phyloP scores from a whole-genome alignment of 257 asterid species.

The Scutellaria baicalensis region DNA sequence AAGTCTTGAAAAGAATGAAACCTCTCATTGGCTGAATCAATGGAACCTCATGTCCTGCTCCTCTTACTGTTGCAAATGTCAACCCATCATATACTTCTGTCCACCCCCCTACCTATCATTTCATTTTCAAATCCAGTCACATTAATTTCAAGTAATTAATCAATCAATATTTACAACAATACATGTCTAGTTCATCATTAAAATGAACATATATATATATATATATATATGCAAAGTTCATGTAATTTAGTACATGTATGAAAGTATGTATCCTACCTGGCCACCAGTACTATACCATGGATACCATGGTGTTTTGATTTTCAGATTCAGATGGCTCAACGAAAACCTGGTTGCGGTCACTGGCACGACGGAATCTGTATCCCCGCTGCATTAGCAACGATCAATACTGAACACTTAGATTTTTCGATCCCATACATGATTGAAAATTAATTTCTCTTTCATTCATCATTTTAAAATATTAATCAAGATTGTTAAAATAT shows the following conservation, averaged over 20 bases:
- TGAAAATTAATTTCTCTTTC: too few relatives aligned
- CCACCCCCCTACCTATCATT: constrained; percentile 83
- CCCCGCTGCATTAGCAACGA: constrained; percentile 47
- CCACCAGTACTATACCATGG: constrained; percentile 73
- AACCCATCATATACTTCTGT: constrained; percentile 74
- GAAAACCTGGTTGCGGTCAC: constrained; percentile 86
- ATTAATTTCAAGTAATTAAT: too few relatives aligned
- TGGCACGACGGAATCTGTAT: constrained; percentile 79
- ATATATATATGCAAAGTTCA: too few relatives aligned
- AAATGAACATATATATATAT: neutral
- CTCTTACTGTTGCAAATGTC: constrained; percentile 85
- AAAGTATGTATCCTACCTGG: constrained; percentile 45
- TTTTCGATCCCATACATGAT: too few relatives aligned
- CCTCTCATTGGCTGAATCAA: constrained; percentile 67
- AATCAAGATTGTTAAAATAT: neutral
- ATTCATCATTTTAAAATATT: neutral
- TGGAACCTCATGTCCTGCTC: constrained; percentile 97
- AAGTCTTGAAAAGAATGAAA: constrained; percentile 53
- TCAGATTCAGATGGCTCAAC: constrained; percentile 64
- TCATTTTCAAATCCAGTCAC: neutral
- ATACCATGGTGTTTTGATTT: constrained; percentile 54
- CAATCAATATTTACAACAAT: too few relatives aligned
- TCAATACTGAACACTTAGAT: neutral
- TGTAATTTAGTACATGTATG: neutral
- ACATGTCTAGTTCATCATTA: neutral